Evolutionary conservation across 75 land plant genomes (phyloP).

Genomic region (Gnetum montanum): DNA sequence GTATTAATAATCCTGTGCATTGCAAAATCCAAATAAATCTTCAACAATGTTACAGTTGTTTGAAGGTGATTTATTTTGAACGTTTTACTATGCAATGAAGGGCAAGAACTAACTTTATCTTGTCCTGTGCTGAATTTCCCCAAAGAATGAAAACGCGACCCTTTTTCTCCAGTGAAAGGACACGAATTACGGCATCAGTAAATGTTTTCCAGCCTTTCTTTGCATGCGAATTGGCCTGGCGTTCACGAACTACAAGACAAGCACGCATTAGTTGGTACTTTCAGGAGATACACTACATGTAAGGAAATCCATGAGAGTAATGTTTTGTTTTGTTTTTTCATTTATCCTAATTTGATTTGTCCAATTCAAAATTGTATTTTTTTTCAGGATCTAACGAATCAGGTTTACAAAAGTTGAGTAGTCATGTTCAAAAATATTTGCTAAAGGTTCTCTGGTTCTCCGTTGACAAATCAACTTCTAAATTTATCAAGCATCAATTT

Average conservation of each 20-base stretch:
- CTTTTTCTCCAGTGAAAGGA: constrained; percentile 59
- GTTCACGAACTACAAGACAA: constrained; percentile 61
- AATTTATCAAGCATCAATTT: too few species aligned
- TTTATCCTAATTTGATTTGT: neutral
- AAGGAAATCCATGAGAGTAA: neutral
- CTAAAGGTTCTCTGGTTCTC: too few species aligned
- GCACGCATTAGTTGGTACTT: neutral
- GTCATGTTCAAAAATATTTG: too few species aligned
- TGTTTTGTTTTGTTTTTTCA: neutral
- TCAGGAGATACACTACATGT: too few species aligned
- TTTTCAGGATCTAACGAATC: too few species aligned
- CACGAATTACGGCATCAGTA: constrained; percentile 85
- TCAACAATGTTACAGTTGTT: too few species aligned
- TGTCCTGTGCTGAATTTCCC: constrained; percentile 95
- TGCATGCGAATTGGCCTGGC: constrained; percentile 95
- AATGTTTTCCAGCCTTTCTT: constrained; percentile 95
- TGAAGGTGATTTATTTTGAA: too few species aligned
- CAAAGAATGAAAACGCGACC: constrained; percentile 92
- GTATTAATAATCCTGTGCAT: constrained; percentile 58
- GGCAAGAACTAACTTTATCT: constrained; percentile 53
- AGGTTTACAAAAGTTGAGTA: too few species aligned
- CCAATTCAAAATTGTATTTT: neutral
- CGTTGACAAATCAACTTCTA: too few species aligned
- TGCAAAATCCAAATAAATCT: too few species aligned
- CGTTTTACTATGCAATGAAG: neutral